These are phyloP conservation scores for Simplicillium sp. DNA, from an alignment of 2,329 filamentous ascomycete genomes.

Conservation along the genomic window DNA sequence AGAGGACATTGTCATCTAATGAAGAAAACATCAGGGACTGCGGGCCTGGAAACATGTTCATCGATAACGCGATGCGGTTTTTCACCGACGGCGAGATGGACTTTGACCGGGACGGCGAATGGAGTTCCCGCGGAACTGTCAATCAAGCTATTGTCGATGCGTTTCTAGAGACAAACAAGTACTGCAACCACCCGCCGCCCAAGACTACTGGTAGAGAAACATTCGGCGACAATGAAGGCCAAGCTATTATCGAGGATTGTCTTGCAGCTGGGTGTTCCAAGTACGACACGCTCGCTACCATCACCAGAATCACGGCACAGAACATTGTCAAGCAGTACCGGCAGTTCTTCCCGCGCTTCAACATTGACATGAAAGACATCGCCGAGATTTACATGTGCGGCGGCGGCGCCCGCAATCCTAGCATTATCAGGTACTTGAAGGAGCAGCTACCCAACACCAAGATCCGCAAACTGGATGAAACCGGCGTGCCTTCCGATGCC, in stretches of 20 bases:
- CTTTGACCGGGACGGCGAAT: constrained; percentile 41
- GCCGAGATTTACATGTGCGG: constrained; percentile 52
- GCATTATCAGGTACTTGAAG: too few species aligned
- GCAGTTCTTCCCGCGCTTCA: constrained; percentile 31
- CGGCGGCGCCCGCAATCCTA: too few species aligned
- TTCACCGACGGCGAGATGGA: constrained; percentile 39
- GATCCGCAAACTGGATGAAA: too few species aligned
- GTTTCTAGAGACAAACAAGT: constrained; percentile 34
- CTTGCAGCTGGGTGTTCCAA: constrained; percentile 30
- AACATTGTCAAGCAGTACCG: constrained; percentile 40
- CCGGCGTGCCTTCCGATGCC: too few species aligned
- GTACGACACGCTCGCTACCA: constrained; percentile 45
- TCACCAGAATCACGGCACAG: constrained; percentile 49
- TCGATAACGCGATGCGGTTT: constrained; percentile 44
- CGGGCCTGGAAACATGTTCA: constrained; percentile 46
- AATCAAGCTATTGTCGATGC: constrained; percentile 39
- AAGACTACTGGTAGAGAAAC: constrained; percentile 50
- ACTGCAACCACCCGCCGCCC: constrained; percentile 38
- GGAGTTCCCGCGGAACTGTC: constrained; percentile 37
- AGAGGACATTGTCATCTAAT: background rate
- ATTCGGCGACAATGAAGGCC: constrained; percentile 45
- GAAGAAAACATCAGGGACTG: constrained; percentile 40
- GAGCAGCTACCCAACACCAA: too few species aligned
- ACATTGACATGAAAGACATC: constrained; percentile 19
- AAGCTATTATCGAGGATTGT: constrained; percentile 37